Evolutionary conservation across 768 basidiomycete genomes (phyloP), one percentile per base, ranked within the genome.

Genomic region (Lactifluus volemus): DNA sequence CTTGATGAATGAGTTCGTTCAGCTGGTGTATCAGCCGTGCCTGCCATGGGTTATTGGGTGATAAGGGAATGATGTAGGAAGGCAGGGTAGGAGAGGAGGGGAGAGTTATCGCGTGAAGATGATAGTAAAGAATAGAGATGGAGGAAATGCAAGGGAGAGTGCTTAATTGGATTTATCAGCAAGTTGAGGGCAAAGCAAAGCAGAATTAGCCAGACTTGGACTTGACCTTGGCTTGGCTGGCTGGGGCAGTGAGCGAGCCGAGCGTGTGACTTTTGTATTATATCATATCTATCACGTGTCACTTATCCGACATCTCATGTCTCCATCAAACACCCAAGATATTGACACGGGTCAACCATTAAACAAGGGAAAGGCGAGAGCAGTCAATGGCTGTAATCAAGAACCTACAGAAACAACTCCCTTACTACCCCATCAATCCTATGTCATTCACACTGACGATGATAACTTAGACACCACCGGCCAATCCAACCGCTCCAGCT

Each of bases 321-420:
- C 44, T 19, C 5, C 44, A 45, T 19, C 44, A n/a, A n/a, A 21
- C 30, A 21, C 29, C 14, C 50, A 41, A 15, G 50, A 52, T 34
- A 25, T 5, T 49, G 19, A 53, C 9, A 5, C 32, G 32, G 32
- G 32, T 34, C 32, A 34, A 34, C 32, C 32, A 34, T 12, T 67
- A 12, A 73, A 72, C 70, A 86, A 85, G 69, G 84, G 83, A n/a
- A 86, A 86, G 70, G 71, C 73, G 11, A 74, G 81, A 57, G 82
- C 79, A 1, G 60, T 17, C 19, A 21, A 36, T 21, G 8, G 9
- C 1, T 12, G 65, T 9, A 63, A 66, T 17, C 74, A 75, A 25
- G 49, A 58, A 49, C 72, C 78, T 0, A 77, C 78, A 42, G 85
- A 86, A 70, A 69, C 70, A 4, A 83, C 83, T 0, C 84, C 85